A percentile compares a stretch with the other conserved stretches of the same genome.
Evolutionary conservation across 805 yeast genomes (phyloP).

Genomic region (Wickerhamiella sergipiensis): DNA sequence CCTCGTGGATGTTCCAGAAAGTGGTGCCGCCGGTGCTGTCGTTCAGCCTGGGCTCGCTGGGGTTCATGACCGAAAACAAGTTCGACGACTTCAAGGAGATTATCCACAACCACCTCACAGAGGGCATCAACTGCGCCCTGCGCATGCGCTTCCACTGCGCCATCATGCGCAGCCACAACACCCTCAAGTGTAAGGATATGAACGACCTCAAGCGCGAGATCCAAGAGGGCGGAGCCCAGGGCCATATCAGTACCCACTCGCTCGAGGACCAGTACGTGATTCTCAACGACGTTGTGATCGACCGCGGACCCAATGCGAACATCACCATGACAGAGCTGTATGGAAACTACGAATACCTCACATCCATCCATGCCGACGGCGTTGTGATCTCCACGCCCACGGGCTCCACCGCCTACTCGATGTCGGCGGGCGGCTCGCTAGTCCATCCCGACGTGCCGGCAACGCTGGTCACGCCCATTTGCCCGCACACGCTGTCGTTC

Average conservation of each 20-base stretch:
- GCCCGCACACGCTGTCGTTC: slow-evolving; percentile 90
- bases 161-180: slow-evolving; percentile 28
- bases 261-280: slow-evolving; percentile 41
- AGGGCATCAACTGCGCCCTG: slow-evolving; percentile 64
- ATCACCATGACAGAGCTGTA: slow-evolving; percentile 80
- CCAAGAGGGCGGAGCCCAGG: slow-evolving; percentile 25
- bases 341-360: slow-evolving; percentile 72
- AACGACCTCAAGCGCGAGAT: slow-evolving; percentile 29
- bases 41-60: slow-evolving; percentile 81
- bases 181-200: slow-evolving; percentile 20
- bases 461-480: slow-evolving; percentile 84
- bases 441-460: slow-evolving; percentile 93
- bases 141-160: slow-evolving; percentile 83
- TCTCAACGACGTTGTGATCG: slow-evolving; percentile 78
- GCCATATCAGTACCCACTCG: slow-evolving; percentile 10
- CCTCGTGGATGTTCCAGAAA: slow-evolving; percentile 71
- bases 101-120: slow-evolving; percentile 43
- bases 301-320: slow-evolving; percentile 88
- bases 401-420: slow-evolving; percentile 87
- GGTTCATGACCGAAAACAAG: slow-evolving; percentile 78
- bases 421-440: slow-evolving; percentile 81
- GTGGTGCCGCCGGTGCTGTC: slow-evolving; percentile 86
- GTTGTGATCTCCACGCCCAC: slow-evolving; percentile 88
- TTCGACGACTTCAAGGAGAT: slow-evolving; percentile 57
- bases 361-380: slow-evolving; percentile 92